Evolutionary conservation across 176 grass and related monocot species (phyloP).

Genomic region (Ananas comosus): DNA sequence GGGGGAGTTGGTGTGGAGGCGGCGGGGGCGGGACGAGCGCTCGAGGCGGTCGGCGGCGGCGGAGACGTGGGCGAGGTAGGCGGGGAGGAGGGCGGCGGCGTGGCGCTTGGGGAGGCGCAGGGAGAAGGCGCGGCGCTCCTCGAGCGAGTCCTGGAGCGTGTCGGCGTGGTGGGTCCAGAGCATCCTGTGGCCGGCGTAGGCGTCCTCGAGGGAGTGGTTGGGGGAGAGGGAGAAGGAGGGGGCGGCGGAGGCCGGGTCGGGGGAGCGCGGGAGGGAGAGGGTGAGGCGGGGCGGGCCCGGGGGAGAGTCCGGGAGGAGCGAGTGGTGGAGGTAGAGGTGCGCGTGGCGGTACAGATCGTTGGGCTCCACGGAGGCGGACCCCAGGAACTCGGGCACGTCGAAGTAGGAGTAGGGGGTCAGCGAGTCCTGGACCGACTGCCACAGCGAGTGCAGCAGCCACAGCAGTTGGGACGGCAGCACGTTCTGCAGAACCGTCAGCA

Average conservation of each 20-base stretch:
- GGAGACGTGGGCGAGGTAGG: slow-evolving; percentile 67
- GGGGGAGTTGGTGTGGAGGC: slow-evolving; percentile 68
- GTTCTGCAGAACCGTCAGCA: slow-evolving; percentile 96
- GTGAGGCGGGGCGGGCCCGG: slow-evolving; percentile 55
- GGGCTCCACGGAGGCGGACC: slow-evolving; percentile 79
- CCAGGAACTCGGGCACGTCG: slow-evolving; percentile 84
- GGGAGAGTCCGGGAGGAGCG: slow-evolving; percentile 43
- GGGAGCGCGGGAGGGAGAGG: slow-evolving; percentile 48
- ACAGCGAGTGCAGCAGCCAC: slow-evolving; percentile 70
- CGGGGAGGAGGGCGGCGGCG: slow-evolving; percentile 51
- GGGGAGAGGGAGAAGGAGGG: slow-evolving; percentile 68
- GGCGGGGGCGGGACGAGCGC: slow-evolving; percentile 60
- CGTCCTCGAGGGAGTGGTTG: slow-evolving; percentile 71
- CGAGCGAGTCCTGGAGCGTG: slow-evolving; percentile 91
- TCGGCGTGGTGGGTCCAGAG: slow-evolving; percentile 83
- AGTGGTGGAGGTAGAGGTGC: slow-evolving; percentile 93
- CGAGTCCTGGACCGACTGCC: slow-evolving; percentile 86
- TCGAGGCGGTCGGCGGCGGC: slow-evolving; percentile 56
- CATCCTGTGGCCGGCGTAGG: slow-evolving; percentile 60
- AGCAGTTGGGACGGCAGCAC: slow-evolving; percentile 88
- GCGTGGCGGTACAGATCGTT: slow-evolving; percentile 87
- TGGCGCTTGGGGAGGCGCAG: slow-evolving; percentile 76
- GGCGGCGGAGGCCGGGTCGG: background rate
- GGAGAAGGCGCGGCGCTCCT: slow-evolving; percentile 83
- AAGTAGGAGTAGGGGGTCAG: slow-evolving; percentile 96